These are phyloP conservation scores for Cyathus striatus DNA, from an alignment of 768 basidiomycete genomes.

Conservation along the genomic window DNA sequence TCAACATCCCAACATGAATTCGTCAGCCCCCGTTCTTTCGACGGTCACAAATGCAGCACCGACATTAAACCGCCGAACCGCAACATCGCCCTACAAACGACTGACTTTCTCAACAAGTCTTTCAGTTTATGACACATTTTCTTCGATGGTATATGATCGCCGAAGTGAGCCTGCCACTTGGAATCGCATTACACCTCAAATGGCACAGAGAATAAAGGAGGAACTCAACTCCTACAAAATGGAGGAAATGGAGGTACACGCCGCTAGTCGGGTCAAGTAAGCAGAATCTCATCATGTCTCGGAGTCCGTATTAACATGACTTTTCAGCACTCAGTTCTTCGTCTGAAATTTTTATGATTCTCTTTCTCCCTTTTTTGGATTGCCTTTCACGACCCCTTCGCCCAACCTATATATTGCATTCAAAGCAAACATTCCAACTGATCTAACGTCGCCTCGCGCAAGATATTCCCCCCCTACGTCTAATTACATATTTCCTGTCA, in stretches of 20 bases:
- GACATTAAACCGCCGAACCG: conserved; percentile 64
- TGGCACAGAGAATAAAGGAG: conserved; percentile 97
- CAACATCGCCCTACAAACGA: conserved; percentile 64
- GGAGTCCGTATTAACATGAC: conserved; percentile 3
- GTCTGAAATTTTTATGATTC: conserved; percentile 43
- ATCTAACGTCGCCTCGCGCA: conserved; percentile 17
- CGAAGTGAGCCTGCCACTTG: conserved; percentile 95
- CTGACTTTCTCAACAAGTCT: conserved; percentile 89
- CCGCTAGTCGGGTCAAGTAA: conserved; percentile 85
- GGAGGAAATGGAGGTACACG: conserved; percentile 99
- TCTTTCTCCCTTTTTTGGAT: conserved; percentile 21
- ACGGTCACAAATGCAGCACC: conserved; percentile 43
- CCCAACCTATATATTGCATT: conserved; percentile 17
- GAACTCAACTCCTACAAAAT: conserved; percentile 98
- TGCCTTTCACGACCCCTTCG: conserved; percentile 12
- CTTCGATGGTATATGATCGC: conserved; percentile 85
- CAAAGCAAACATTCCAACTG: conserved; percentile 16
- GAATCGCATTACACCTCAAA: conserved; percentile 89
- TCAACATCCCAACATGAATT: conserved; percentile 78
- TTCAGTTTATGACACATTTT: conserved; percentile 97
- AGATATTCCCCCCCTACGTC: conserved; percentile 8
- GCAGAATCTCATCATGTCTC: conserved; percentile 26
- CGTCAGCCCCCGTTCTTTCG: conserved; percentile 84
- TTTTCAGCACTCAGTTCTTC: conserved; percentile 78
- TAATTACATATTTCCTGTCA: conserved; percentile 5